Evolutionary conservation across 2,329 filamentous ascomycete genomes (phyloP).

Genomic region (Aspergillus fischeri): DNA sequence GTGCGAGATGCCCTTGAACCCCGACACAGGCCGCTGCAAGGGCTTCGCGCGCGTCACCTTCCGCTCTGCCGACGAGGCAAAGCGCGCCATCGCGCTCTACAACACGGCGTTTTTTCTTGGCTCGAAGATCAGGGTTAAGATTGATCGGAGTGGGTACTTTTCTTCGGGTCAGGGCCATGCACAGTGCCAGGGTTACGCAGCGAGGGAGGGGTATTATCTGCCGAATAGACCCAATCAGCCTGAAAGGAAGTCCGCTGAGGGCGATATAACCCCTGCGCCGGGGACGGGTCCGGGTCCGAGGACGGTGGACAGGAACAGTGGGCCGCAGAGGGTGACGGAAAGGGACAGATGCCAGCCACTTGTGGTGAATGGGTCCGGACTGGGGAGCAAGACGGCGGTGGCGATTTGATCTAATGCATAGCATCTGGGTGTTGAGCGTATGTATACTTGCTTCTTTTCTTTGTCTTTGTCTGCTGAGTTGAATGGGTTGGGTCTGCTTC

Average conservation of each 20-base stretch:
- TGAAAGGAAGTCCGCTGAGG: background rate
- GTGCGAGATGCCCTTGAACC: slow-evolving; percentile 28
- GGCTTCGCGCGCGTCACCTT: slow-evolving; percentile 30
- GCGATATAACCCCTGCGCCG: background rate
- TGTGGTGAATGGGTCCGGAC: slow-evolving; percentile 32
- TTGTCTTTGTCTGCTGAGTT: background rate
- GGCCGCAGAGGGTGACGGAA: no score
- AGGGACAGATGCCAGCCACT: slow-evolving; percentile 24
- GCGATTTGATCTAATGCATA: slow-evolving; percentile 6
- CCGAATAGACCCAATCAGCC: background rate
- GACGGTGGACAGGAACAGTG: background rate
- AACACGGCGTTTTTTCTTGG: slow-evolving; percentile 33
- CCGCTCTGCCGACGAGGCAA: slow-evolving; percentile 32
- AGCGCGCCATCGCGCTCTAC: slow-evolving; percentile 28
- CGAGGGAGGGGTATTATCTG: background rate
- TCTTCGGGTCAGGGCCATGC: slow-evolving; percentile 5
- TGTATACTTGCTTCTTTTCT: background rate
- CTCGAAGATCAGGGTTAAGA: slow-evolving; percentile 29
- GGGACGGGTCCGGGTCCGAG: background rate
- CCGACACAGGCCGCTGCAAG: slow-evolving; percentile 17
- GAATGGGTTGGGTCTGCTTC: background rate
- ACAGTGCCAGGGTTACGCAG: background rate
- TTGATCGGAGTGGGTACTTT: slow-evolving; percentile 22
- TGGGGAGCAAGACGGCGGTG: slow-evolving; percentile 15
- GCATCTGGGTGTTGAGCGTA: background rate